Conservation (phyloP, 2,329 filamentous ascomycete genomes). For the Aspergillus costaricaensis region DNA sequence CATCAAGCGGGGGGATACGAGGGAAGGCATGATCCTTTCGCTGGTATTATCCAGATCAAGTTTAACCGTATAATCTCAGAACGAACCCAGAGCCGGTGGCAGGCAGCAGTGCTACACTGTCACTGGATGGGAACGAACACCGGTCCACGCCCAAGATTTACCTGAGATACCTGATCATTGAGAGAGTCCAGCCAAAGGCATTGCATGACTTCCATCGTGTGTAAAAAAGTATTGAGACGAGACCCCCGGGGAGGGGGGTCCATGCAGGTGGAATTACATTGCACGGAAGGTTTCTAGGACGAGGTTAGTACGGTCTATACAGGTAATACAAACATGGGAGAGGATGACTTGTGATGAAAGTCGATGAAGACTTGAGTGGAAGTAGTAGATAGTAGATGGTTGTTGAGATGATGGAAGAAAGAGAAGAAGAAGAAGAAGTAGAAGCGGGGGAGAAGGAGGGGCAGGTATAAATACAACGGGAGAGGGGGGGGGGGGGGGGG, state of each 20-base stretch:
- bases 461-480: conserved; percentile 42
- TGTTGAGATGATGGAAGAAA: conserved; percentile 1
- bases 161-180: conserved; percentile 52
- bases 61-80: conserved; percentile 88
- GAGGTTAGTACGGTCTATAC: conserved; percentile 14
- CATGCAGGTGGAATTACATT: conserved; percentile 28
- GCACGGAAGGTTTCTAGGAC: conserved; percentile 14
- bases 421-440: conserved; percentile 8
- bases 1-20: conserved; percentile 37
- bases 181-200: conserved; percentile 42
- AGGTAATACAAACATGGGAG: conserved; percentile 6
- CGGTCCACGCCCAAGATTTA: conserved; percentile 62
- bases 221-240: not conserved
- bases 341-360: conserved; percentile 24
- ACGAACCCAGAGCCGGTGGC: conserved; percentile 34
- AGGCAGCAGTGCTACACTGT: not conserved
- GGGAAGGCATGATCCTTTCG: conserved; percentile 96
- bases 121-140: conserved; percentile 54
- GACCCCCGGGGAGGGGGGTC: conserved; percentile 7
- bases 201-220: conserved; percentile 41
- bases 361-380: conserved; percentile 5
- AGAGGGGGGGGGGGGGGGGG: not conserved
- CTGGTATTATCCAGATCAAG: conserved; percentile 99
- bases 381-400: conserved; percentile 4
- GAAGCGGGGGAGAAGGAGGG: conserved; percentile 22